These are phyloP conservation scores for Juncus effusus DNA, from an alignment of 176 grass and related monocot genomes.

Conservation along the genomic window DNA sequence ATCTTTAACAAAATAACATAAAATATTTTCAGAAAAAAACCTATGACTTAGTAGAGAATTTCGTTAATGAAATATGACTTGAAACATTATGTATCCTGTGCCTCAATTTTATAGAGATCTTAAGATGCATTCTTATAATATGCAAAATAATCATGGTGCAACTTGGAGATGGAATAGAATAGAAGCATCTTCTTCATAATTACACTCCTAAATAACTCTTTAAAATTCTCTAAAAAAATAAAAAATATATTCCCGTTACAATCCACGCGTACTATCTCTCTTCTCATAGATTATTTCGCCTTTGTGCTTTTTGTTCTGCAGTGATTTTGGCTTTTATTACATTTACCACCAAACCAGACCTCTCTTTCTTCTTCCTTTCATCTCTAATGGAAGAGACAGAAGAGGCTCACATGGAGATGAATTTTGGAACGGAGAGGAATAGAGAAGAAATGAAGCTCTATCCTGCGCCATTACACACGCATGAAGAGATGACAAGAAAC, in stretches of 20 bases:
- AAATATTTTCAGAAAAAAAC: too few species aligned
- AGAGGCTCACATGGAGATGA: conserved; percentile 4
- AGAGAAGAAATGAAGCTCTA: conserved; percentile 32
- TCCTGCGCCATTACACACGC: conserved; percentile 32
- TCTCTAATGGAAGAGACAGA: conserved; percentile 9
- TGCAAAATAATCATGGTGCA: not conserved
- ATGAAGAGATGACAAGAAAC: conserved; percentile 30
- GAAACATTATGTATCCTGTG: too few species aligned
- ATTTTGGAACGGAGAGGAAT: conserved; percentile 25
- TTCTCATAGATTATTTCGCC: not conserved
- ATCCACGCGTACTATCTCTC: not conserved
- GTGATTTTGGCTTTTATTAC: not conserved
- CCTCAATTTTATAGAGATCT: too few species aligned
- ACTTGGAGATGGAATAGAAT: not conserved
- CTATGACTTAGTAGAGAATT: too few species aligned
- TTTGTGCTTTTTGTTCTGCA: not conserved
- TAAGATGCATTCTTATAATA: too few species aligned
- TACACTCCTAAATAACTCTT: not conserved
- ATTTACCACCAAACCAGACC: not conserved
- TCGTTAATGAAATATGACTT: too few species aligned
- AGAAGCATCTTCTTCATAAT: not conserved
- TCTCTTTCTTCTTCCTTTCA: conserved; percentile 1
- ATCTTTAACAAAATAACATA: too few species aligned
- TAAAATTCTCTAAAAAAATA: not conserved
- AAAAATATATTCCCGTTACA: not conserved